These are phyloP conservation scores for Lipomyces spencermartinsiae DNA, from an alignment of 805 yeast species.

Conservation along the genomic window DNA sequence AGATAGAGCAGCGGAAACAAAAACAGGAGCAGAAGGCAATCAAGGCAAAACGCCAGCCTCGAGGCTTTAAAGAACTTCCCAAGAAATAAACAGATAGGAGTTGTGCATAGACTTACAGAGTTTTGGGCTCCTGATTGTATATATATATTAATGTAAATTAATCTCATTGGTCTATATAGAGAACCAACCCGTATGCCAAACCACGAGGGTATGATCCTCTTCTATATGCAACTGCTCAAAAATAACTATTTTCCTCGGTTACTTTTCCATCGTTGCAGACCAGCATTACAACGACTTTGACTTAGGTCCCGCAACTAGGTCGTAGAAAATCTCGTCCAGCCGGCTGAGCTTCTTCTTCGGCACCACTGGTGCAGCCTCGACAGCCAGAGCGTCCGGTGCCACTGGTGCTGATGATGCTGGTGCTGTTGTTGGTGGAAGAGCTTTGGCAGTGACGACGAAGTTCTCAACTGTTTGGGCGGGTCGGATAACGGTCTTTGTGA, in stretches of 20 bases:
- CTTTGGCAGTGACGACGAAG: slow-evolving; percentile 29
- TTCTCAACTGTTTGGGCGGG: slow-evolving; percentile 33
- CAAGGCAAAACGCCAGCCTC: background rate
- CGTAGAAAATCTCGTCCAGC: slow-evolving; percentile 33
- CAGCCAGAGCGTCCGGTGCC: slow-evolving; percentile 9
- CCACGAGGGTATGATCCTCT: background rate
- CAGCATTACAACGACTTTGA: slow-evolving; percentile 17
- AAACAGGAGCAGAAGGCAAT: slow-evolving; percentile 5
- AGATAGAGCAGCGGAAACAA: slow-evolving; percentile 19
- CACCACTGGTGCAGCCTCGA: slow-evolving; percentile 14
- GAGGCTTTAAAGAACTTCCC: background rate
- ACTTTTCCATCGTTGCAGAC: background rate
- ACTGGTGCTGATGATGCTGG: slow-evolving; percentile 8
- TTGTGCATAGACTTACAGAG: background rate
- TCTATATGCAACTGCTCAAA: background rate
- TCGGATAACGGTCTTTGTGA: slow-evolving; percentile 29
- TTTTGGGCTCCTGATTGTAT: background rate
- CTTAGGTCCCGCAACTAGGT: slow-evolving; percentile 48
- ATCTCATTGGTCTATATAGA: background rate
- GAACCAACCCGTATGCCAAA: background rate
- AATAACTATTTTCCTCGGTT: background rate
- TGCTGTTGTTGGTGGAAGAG: slow-evolving; percentile 13
- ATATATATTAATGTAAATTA: background rate
- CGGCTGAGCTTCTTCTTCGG: slow-evolving; percentile 24
- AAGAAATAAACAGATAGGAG: background rate